Evolutionary conservation across 2,329 filamentous ascomycete species (phyloP).

Genomic region (Clonostachys sp.): DNA sequence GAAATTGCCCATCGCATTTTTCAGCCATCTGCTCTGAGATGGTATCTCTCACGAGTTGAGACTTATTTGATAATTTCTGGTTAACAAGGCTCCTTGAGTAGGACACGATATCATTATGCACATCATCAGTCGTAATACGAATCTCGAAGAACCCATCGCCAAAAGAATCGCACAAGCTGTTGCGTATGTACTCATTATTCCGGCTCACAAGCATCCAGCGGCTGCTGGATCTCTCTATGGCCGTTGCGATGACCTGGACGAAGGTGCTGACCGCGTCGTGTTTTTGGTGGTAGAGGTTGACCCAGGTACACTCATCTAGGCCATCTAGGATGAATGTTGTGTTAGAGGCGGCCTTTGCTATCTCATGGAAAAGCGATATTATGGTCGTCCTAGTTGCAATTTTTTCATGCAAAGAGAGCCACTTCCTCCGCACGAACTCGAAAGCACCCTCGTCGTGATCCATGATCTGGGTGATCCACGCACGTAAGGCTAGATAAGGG

Average conservation of each 20-base stretch:
- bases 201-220: conserved; percentile 17
- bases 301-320: conserved; percentile 21
- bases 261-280: conserved; percentile 7
- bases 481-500: conserved; percentile 16
- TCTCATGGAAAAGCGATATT: conserved; percentile 8
- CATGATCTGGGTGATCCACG: conserved; percentile 19
- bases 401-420: neutral
- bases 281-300: no score
- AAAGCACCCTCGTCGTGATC: conserved; percentile 4
- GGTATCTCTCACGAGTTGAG: conserved; percentile 2
- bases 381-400: conserved; percentile 10
- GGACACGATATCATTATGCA: conserved; percentile 10
- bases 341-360: conserved; percentile 5
- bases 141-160: conserved; percentile 4
- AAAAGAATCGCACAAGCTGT: conserved; percentile 2
- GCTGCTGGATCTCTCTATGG: conserved; percentile 6
- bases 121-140: conserved; percentile 12
- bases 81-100: conserved; percentile 18
- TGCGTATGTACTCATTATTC: conserved; percentile 11
- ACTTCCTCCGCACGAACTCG: conserved; percentile 2
- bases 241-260: conserved; percentile 6
- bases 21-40: conserved; percentile 15
- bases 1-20: conserved; percentile 23
- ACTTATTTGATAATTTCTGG: conserved; percentile 17
- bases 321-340: conserved; percentile 21